Conservation (phyloP, 495 filamentous ascomycete genomes). For the Sordaria brevicollis region DNA sequence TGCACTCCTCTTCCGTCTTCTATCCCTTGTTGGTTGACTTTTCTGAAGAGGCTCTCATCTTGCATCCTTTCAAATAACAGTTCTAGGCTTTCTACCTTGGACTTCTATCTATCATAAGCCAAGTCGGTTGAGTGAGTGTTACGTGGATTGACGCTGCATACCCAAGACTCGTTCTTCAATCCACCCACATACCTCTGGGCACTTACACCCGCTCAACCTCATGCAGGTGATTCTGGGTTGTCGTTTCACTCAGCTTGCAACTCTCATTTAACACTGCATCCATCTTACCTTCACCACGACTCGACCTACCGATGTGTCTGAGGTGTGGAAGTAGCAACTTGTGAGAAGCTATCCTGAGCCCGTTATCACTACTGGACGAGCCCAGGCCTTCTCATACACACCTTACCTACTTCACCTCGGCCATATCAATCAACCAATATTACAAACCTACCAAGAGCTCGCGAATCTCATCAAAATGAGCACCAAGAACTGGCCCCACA, state of each 20-base stretch:
- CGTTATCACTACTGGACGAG: background rate
- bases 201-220: background rate
- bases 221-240: background rate
- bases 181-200: no score
- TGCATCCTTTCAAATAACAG: no score
- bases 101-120: no score
- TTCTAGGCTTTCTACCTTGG: no score
- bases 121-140: background rate
- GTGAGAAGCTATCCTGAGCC: background rate
- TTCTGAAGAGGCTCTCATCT: background rate
- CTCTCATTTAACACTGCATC: background rate
- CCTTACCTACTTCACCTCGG: background rate
- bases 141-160: background rate
- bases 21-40: background rate
- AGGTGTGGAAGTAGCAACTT: background rate
- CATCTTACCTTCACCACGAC: no score
- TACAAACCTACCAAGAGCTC: no score
- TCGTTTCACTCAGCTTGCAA: background rate
- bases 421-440: background rate
- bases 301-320: background rate
- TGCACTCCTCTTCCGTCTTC: background rate
- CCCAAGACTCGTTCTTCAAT: background rate
- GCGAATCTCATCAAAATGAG: background rate
- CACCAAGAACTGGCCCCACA: slow-evolving; percentile 7
- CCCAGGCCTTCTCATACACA: background rate